Percentiles rank a stretch among this genome's conserved stretches.
Evolutionary conservation across 768 basidiomycete genomes (phyloP).

Genomic region (Boletus bicolor): DNA sequence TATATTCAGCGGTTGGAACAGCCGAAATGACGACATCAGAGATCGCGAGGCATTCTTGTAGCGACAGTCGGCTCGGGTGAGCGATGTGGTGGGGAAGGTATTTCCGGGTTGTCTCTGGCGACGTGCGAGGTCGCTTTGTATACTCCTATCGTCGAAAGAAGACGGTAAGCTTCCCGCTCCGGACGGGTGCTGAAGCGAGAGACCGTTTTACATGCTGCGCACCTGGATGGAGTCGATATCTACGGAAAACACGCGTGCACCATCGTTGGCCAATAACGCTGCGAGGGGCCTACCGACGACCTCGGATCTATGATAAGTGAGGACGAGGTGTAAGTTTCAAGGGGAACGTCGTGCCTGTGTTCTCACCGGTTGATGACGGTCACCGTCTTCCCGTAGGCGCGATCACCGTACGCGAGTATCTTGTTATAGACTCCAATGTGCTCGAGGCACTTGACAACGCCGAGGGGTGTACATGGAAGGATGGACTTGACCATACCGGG

Average conservation of each 20-base stretch:
- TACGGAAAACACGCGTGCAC: constrained; percentile 90
- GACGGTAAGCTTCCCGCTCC: not conserved
- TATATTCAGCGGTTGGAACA: constrained; percentile 82
- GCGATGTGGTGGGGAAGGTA: constrained; percentile 87
- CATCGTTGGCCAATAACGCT: constrained; percentile 93
- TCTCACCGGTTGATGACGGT: constrained; percentile 90
- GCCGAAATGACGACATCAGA: constrained; percentile 95
- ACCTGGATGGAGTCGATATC: constrained; percentile 95
- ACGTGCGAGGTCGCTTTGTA: constrained; percentile 75
- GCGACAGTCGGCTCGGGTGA: constrained; percentile 60
- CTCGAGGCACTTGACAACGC: constrained; percentile 94
- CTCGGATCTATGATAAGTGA: constrained; percentile 63
- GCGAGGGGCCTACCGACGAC: constrained; percentile 98
- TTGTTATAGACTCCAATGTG: constrained; percentile 89
- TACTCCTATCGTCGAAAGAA: constrained; percentile 58
- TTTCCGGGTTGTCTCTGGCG: constrained; percentile 41
- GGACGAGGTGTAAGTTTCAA: not conserved
- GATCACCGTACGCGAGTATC: constrained; percentile 89
- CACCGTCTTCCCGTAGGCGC: constrained; percentile 89
- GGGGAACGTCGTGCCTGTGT: not conserved
- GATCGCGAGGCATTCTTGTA: constrained; percentile 76
- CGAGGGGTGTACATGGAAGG: constrained; percentile 95
- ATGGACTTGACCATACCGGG: constrained; percentile 92
- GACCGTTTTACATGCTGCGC: constrained; percentile 1
- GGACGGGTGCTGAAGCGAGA: not conserved